Evolutionary conservation across 208 protist genomes (phyloP).

Genomic region (Trichomonas vaginalis): DNA sequence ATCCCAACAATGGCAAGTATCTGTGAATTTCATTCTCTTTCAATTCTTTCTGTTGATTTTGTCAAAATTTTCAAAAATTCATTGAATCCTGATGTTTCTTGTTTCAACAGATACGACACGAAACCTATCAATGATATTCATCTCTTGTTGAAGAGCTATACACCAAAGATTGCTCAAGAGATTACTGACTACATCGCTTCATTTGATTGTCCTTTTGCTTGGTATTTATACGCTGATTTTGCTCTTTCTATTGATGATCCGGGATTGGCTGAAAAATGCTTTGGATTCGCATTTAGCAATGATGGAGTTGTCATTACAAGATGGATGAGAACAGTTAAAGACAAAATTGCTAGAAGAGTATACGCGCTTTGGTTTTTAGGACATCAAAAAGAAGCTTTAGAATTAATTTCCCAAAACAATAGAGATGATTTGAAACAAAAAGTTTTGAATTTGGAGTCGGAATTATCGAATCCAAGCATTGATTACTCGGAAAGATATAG

Average conservation of each 20-base stretch:
- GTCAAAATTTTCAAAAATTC: not conserved
- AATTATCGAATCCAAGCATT: not conserved
- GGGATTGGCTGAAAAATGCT: not conserved
- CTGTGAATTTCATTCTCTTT: not conserved
- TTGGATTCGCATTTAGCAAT: not conserved
- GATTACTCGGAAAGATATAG: not conserved
- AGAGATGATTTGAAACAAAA: not conserved
- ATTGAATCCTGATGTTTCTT: not conserved
- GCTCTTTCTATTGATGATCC: not conserved
- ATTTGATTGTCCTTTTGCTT: not conserved
- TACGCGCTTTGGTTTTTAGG: not conserved
- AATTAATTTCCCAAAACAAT: not conserved
- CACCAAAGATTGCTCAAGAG: not conserved
- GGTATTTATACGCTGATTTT: not conserved
- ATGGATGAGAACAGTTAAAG: not conserved
- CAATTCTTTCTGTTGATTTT: not conserved
- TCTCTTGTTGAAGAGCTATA: not conserved
- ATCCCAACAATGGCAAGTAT: not conserved
- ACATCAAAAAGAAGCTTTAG: not conserved
- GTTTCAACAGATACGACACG: not conserved
- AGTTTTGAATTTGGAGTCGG: not conserved
- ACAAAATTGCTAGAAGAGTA: not conserved
- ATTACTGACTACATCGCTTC: not conserved
- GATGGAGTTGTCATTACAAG: not conserved
- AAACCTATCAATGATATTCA: not conserved